phyloP scores from a whole-genome alignment of 169 alveolate genomes.

The Cyclospora cayetanensis region DNA sequence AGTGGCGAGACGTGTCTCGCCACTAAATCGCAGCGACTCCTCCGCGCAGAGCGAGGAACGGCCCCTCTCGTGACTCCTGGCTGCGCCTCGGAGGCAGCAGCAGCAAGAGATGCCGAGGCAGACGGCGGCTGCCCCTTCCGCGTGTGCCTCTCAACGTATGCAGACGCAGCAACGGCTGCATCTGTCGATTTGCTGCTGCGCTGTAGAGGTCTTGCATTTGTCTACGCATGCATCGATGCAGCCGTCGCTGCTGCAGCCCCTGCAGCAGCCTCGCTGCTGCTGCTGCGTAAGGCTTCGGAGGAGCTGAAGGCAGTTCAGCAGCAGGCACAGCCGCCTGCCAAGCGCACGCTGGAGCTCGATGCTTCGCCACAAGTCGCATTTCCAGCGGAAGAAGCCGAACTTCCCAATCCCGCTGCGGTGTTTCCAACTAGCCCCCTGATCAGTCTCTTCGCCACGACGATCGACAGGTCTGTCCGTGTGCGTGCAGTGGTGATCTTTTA shows the following conservation, averaged over 20 bases:
- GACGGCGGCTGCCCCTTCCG: neutral
- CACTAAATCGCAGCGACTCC: too few relatives aligned
- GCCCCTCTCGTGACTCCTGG: too few relatives aligned
- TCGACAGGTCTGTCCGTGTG: neutral
- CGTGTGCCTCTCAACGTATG: slow-evolving; percentile 7
- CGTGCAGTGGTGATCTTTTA: neutral
- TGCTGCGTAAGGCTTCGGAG: slow-evolving; percentile 31
- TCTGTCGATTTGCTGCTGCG: neutral
- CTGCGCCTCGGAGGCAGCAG: slow-evolving; percentile 23
- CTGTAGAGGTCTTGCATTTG: neutral
- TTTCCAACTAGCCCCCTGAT: neutral
- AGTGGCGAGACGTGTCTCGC: too few relatives aligned
- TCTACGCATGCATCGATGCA: slow-evolving; percentile 34
- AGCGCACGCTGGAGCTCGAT: slow-evolving; percentile 26
- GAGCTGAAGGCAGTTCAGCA: neutral
- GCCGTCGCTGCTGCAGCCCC: slow-evolving; percentile 55
- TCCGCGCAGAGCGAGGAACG: too few relatives aligned
- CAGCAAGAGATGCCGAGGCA: neutral
- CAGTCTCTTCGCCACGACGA: slow-evolving; percentile 17
- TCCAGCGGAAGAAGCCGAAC: neutral
- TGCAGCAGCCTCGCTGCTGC: slow-evolving; percentile 33
- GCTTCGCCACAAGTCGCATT: neutral
- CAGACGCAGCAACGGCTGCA: slow-evolving; percentile 32
- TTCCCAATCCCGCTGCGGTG: too few relatives aligned
- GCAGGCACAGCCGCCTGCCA: neutral